These are phyloP conservation scores for Orbilia brochopaga DNA, from an alignment of 2,329 filamentous ascomycete species.

Conservation along the genomic window DNA sequence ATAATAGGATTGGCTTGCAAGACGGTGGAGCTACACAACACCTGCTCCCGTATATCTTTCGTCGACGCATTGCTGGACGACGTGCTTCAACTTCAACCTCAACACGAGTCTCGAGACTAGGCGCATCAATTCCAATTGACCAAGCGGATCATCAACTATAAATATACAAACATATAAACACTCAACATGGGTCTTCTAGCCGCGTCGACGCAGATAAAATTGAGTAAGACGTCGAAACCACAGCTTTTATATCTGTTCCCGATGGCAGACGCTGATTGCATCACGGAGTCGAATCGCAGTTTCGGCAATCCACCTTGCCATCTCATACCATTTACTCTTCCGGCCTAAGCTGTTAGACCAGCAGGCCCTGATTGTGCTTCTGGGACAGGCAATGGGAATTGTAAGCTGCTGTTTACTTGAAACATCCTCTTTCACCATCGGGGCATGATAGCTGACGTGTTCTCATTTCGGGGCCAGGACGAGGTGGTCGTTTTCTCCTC, in stretches of 20 bases:
- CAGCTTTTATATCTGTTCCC: neutral
- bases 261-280: conserved; percentile 13
- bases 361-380: conserved; percentile 29
- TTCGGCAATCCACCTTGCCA: conserved; percentile 45
- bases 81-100: neutral
- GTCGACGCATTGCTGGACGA: conserved; percentile 4
- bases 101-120: too few species aligned
- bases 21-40: too few species aligned
- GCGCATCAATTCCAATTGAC: neutral
- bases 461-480: conserved; percentile 14
- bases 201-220: conserved; percentile 32
- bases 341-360: conserved; percentile 42
- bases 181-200: conserved; percentile 40
- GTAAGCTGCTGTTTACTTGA: conserved; percentile 6
- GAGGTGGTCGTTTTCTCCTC: conserved; percentile 33
- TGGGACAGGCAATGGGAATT: conserved; percentile 46
- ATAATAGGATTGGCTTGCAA: too few species aligned
- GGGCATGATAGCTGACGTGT: neutral
- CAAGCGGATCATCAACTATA: too few species aligned
- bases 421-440: neutral
- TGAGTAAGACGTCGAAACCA: conserved; percentile 11
- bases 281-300: conserved; percentile 17
- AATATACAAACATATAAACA: conserved; percentile 1
- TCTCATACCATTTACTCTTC: conserved; percentile 42
- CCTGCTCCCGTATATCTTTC: too few species aligned